phyloP scores from a whole-genome alignment of 2,329 filamentous ascomycete genomes.

The Thielaviopsis musarum region DNA sequence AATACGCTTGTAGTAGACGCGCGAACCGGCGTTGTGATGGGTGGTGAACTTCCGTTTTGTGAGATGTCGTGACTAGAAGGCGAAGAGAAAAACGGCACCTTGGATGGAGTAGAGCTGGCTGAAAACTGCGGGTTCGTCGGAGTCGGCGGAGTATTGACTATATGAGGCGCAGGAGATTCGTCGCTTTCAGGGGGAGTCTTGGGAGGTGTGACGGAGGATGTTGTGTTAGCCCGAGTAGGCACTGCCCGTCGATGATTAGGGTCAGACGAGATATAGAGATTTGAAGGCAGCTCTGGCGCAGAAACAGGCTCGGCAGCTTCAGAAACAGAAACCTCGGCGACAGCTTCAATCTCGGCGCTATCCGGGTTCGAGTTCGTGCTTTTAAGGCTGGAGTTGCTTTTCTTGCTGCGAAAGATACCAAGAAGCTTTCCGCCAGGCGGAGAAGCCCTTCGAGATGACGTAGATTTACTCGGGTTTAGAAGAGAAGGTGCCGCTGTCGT shows the following conservation, averaged over 20 bases:
- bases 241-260: neutral
- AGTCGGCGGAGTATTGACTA: slow-evolving; percentile 51
- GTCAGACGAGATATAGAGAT: neutral
- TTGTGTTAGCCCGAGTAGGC: slow-evolving; percentile 5
- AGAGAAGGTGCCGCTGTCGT: slow-evolving; percentile 14
- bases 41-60: neutral
- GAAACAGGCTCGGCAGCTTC: slow-evolving; percentile 8
- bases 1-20: slow-evolving; percentile 42
- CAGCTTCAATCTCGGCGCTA: slow-evolving; percentile 21
- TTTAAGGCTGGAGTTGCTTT: slow-evolving; percentile 19
- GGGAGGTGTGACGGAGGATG: slow-evolving; percentile 19
- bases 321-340: neutral
- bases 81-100: slow-evolving; percentile 4
- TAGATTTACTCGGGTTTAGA: slow-evolving; percentile 25
- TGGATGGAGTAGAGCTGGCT: slow-evolving; percentile 14
- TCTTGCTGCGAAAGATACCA: slow-evolving; percentile 50
- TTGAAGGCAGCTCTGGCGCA: neutral
- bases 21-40: neutral
- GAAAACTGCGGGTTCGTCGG: slow-evolving; percentile 30
- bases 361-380: slow-evolving; percentile 15
- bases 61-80: neutral
- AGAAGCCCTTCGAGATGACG: slow-evolving; percentile 34
- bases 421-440: slow-evolving; percentile 58
- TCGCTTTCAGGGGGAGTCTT: slow-evolving; percentile 26
- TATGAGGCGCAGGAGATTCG: slow-evolving; percentile 32